These are phyloP conservation scores for Heliamphora pulchella DNA, from an alignment of 179 eudicot species.

Conservation along the genomic window DNA sequence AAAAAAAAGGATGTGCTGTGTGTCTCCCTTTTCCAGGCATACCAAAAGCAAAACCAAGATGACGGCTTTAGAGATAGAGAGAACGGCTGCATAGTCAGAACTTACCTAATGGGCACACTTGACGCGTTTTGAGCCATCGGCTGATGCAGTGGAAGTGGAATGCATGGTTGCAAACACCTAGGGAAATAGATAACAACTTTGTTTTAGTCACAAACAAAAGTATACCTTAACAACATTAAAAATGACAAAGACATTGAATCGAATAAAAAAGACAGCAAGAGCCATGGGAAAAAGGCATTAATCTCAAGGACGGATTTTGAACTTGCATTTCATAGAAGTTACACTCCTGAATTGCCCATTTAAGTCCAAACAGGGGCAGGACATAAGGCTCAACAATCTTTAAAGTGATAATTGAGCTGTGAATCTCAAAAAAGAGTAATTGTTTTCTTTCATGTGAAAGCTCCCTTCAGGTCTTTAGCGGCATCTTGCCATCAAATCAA, in stretches of 20 bases:
- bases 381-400: not conserved
- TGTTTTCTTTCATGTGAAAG: not conserved
- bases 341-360: not conserved
- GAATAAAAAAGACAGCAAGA: not conserved
- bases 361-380: not conserved
- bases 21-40: too few species aligned
- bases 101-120: slow-evolving; percentile 81
- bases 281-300: not conserved
- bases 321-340: not conserved
- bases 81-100: not conserved
- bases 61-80: too few species aligned
- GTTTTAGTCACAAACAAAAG: not conserved
- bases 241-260: not conserved
- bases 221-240: not conserved
- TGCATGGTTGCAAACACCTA: slow-evolving; percentile 92
- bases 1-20: too few species aligned
- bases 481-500: not conserved
- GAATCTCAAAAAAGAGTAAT: not conserved
- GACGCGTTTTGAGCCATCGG: slow-evolving; percentile 92
- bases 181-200: not conserved
- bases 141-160: slow-evolving; percentile 98
- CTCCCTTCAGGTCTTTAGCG: not conserved
- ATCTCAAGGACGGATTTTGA: not conserved
- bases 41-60: too few species aligned
- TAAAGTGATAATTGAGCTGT: not conserved